These are phyloP conservation scores for Lenzites betulinus DNA, from an alignment of 768 basidiomycete genomes.

Conservation along the genomic window DNA sequence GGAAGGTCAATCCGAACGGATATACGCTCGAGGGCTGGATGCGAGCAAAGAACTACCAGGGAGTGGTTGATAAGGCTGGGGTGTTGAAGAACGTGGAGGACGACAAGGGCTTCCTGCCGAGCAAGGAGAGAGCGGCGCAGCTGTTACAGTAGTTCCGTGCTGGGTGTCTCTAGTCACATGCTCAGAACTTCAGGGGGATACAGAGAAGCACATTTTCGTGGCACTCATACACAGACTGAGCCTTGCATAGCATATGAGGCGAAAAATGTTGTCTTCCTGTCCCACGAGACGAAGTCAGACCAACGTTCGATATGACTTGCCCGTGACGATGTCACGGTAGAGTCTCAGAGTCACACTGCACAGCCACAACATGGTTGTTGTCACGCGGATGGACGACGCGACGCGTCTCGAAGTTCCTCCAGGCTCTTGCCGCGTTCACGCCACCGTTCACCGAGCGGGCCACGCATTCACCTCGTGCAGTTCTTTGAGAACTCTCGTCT, in stretches of 20 bases:
- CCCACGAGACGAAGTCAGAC: too few relatives aligned
- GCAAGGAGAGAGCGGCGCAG: neutral
- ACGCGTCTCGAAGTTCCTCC: neutral
- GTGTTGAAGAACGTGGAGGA: neutral
- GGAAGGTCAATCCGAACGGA: constrained; percentile 38
- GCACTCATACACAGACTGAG: too few relatives aligned
- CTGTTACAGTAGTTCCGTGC: neutral
- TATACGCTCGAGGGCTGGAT: constrained; percentile 45
- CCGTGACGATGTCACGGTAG: neutral
- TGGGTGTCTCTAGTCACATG: too few relatives aligned
- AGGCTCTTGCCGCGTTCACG: neutral
- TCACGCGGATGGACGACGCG: neutral
- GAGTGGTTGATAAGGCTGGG: neutral
- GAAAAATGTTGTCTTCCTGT: too few relatives aligned
- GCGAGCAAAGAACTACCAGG: constrained; percentile 1
- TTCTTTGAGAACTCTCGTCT: too few relatives aligned
- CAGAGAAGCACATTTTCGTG: too few relatives aligned
- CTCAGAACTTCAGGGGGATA: too few relatives aligned
- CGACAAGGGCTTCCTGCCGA: neutral
- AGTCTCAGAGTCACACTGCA: neutral
- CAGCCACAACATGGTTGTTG: neutral
- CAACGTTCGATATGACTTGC: too few relatives aligned
- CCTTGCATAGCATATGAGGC: too few relatives aligned
- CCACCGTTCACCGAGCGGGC: neutral
- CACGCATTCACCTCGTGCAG: neutral